Base-by-base conservation (phyloP, 352 stramenopile genomes). In the Phytophthora sansomeana region DNA sequence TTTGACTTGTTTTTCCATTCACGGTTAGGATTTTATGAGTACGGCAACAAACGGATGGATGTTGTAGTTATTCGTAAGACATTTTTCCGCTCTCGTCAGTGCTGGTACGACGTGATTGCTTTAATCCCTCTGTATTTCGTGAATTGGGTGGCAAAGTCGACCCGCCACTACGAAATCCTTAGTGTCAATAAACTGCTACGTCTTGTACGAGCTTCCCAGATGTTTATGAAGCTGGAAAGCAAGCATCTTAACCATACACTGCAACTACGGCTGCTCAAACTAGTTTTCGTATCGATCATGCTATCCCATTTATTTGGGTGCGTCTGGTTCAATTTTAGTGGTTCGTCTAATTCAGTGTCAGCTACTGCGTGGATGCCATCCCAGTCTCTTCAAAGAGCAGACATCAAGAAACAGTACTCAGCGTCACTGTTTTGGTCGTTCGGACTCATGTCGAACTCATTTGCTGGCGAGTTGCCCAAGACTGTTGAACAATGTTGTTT, bases 11-110 rank as follows among this genome's bases (percentile, higher is more conserved):
- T 81, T 36, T 78, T 90, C 14, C 53, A 77, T 19, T 76, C 69
- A 6, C 67, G 80, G 1, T 69, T 87, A 0, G 81, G 83, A 0
- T 89, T 76, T 58, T 92, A 88, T 39, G 72, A 85, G 13, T 91
- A 82, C 30, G 83, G 83, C 11, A 92, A 90, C 67, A 92, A 91
- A 38, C 66, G 85, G 39, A 87, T 89, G 80, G 72, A 90, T 43
- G 28, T 74, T 16, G 30, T 21, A 1, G 35, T 66, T 9, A 86
- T 87, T 24, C 75, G 67, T 4, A 73, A 74, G 5, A 69, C 43
- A 6, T 90, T 89, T 42, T 71, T 77, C 8, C 43, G 35, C 6
- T 91, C 83, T 16, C 64, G 10, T 8, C 33, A 48, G 4, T 82
- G 80, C 39, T 59, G 67, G 0, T 29, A 78, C 9, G 81, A 86